These are phyloP conservation scores for Tieghemiomyces parasiticus DNA, from an alignment of 192 early-diverging fungal species.

Conservation along the genomic window DNA sequence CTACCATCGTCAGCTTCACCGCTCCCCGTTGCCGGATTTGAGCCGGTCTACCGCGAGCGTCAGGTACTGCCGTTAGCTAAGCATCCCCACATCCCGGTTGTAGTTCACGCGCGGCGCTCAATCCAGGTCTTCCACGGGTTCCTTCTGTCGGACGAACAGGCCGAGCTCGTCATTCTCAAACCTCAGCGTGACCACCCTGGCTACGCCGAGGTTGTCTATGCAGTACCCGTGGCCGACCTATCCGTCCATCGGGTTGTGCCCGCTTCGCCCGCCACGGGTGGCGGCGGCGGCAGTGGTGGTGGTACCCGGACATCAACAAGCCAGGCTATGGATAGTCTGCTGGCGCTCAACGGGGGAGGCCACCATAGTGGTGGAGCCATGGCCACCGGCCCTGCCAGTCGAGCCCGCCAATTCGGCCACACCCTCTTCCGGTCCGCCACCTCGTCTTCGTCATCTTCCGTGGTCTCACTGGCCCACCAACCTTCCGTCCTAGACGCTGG, in stretches of 20 bases:
- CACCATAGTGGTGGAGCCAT: no score
- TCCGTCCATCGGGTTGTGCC: background rate
- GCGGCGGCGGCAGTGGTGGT: background rate
- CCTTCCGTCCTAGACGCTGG: no score
- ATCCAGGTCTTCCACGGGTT: background rate
- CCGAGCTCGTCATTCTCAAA: background rate
- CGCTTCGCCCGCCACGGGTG: background rate
- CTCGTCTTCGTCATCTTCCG: no score
- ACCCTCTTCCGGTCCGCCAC: no score
- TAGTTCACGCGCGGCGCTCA: background rate
- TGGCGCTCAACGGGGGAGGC: no score
- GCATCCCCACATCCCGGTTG: conserved; percentile 4
- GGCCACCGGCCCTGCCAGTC: no score
- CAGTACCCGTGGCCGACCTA: background rate
- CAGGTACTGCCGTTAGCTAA: background rate
- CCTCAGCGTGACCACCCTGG: background rate
- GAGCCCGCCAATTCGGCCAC: no score
- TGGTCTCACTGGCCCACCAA: no score
- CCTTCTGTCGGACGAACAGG: background rate
- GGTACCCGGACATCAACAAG: no score
- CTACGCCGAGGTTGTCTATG: background rate
- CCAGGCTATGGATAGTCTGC: no score
- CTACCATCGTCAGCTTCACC: background rate
- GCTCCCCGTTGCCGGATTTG: background rate
- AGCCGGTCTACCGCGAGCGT: no score